Conservation (phyloP, 257 asterid genomes). For the Striga asiatica region DNA sequence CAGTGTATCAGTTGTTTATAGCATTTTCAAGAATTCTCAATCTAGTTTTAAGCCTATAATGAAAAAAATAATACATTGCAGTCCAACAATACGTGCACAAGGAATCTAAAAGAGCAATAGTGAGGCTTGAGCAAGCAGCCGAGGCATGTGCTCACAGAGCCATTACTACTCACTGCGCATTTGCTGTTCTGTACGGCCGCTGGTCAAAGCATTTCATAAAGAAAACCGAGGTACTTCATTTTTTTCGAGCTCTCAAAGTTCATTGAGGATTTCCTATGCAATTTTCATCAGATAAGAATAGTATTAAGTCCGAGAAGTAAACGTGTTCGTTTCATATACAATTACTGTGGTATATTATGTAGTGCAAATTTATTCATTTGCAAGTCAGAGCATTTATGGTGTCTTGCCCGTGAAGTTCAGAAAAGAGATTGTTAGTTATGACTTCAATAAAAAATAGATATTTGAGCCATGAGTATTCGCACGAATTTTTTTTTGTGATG, state of each 20-base stretch:
- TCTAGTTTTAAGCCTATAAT: background rate
- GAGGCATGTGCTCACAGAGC: constrained; percentile 43
- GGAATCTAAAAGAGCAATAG: constrained; percentile 39
- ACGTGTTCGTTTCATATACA: background rate
- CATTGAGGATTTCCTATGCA: no score
- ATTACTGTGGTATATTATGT: background rate
- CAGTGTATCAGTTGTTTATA: background rate
- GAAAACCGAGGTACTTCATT: constrained; percentile 63
- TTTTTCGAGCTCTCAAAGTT: background rate
- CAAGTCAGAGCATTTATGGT: background rate
- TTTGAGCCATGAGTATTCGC: background rate
- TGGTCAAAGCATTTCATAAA: constrained; percentile 40
- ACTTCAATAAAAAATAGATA: background rate
- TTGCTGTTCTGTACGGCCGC: constrained; percentile 55
- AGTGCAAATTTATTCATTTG: background rate
- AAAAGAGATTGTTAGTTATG: background rate
- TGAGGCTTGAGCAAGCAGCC: constrained; percentile 79
- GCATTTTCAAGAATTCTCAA: background rate
- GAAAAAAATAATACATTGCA: constrained; percentile 39
- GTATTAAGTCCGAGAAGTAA: background rate
- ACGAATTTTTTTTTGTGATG: background rate
- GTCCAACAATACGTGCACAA: constrained; percentile 36
- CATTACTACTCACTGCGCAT: constrained; percentile 48
- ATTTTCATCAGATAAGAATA: background rate
- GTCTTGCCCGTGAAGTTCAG: background rate